Conservation (phyloP, 2,329 filamentous ascomycete species). For the Penicillium digitatum region DNA sequence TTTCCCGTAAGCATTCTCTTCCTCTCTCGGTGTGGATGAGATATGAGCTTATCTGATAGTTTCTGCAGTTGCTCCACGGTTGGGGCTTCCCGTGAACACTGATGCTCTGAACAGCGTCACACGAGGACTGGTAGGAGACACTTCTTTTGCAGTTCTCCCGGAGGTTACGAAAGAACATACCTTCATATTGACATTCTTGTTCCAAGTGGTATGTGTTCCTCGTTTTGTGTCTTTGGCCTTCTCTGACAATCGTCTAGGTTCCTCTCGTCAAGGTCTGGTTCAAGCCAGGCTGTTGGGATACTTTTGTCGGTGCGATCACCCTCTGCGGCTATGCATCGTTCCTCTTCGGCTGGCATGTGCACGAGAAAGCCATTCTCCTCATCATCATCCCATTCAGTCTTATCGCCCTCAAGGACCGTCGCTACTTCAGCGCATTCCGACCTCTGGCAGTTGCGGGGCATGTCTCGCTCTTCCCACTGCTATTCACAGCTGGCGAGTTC, state of each 20-base stretch:
- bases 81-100: constrained; percentile 69
- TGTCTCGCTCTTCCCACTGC: constrained; percentile 87
- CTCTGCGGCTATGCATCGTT: constrained; percentile 95
- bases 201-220: constrained; percentile 59
- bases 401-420: constrained; percentile 81
- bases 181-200: constrained; percentile 75
- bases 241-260: constrained; percentile 43
- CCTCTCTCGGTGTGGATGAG: not conserved
- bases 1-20: constrained; percentile 59
- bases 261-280: constrained; percentile 79
- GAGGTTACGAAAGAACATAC: constrained; percentile 76
- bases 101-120: constrained; percentile 84
- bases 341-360: constrained; percentile 96
- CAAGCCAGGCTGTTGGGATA: constrained; percentile 79
- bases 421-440: constrained; percentile 86
- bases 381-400: constrained; percentile 94
- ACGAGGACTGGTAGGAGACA: constrained; percentile 86
- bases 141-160: constrained; percentile 86
- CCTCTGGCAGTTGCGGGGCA: constrained; percentile 90
- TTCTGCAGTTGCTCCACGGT: constrained; percentile 67
- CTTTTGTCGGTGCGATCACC: constrained; percentile 82
- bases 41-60: constrained; percentile 31
- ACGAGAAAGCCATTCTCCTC: constrained; percentile 92
- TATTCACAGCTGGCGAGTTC: constrained; percentile 90
- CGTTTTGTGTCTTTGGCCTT: constrained; percentile 4